phyloP scores from a whole-genome alignment of 441 rosid species.

The Erodium texanum region DNA sequence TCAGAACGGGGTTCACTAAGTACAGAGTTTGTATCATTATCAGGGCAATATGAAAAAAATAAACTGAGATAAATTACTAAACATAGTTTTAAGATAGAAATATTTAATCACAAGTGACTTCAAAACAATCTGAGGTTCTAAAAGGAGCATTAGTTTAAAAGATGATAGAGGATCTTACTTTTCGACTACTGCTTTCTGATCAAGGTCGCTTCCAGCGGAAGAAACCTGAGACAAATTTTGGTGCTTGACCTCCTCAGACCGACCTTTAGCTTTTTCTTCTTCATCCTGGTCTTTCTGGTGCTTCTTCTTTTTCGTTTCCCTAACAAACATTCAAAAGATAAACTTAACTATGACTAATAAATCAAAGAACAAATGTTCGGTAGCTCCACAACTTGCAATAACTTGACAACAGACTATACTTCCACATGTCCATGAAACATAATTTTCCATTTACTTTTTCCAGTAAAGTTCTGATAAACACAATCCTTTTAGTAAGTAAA shows the following conservation, averaged over 20 bases:
- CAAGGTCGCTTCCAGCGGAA: constrained; percentile 19
- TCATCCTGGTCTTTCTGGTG: constrained; percentile 37
- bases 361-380: background rate
- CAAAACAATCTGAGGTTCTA: background rate
- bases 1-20: constrained; percentile 32
- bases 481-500: no score
- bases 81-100: no score
- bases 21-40: background rate
- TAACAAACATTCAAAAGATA: constrained; percentile 21
- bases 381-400: no score
- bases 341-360: constrained; percentile 12
- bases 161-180: constrained; percentile 24
- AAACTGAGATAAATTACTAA: no score
- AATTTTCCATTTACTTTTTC: no score
- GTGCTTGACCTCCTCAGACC: constrained; percentile 29
- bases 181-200: constrained; percentile 14
- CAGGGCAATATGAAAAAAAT: background rate
- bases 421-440: no score
- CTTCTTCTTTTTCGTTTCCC: constrained; percentile 55
- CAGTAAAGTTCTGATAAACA: no score
- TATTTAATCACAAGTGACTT: background rate
- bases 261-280: constrained; percentile 20
- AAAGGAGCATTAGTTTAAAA: background rate
- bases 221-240: constrained; percentile 21
- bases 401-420: no score